phyloP scores from a whole-genome alignment of 495 filamentous ascomycete species.

The Penicillium atrosanguineum region DNA sequence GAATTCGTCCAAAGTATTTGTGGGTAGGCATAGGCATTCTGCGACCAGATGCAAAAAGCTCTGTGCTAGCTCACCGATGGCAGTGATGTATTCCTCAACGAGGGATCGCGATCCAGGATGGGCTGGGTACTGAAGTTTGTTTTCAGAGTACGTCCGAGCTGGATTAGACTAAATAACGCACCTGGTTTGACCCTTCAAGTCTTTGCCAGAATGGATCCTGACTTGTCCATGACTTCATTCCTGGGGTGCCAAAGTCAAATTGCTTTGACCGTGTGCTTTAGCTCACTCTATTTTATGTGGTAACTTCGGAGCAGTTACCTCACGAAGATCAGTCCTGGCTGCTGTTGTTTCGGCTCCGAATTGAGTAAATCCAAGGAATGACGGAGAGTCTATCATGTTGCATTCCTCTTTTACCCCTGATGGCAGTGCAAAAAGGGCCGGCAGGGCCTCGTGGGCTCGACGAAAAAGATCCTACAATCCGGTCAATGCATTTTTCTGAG shows the following conservation, averaged over 20 bases:
- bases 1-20: constrained; percentile 75
- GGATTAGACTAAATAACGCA: neutral
- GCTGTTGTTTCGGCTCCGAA: constrained; percentile 51
- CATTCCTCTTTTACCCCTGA: constrained; percentile 71
- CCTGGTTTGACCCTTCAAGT: constrained; percentile 39
- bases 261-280: constrained; percentile 22
- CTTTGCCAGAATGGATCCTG: constrained; percentile 76
- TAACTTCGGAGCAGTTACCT: constrained; percentile 19
- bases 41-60: constrained; percentile 78
- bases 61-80: constrained; percentile 67
- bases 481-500: neutral
- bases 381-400: constrained; percentile 82
- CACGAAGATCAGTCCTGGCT: constrained; percentile 38
- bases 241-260: constrained; percentile 45
- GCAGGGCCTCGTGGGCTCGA: constrained; percentile 66
- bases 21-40: constrained; percentile 73
- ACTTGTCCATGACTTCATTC: constrained; percentile 39
- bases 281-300: neutral
- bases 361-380: constrained; percentile 50
- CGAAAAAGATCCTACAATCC: constrained; percentile 57
- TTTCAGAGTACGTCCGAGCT: neutral
- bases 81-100: constrained; percentile 76
- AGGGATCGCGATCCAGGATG: constrained; percentile 63
- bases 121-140: constrained; percentile 46
- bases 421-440: constrained; percentile 77